These are phyloP conservation scores for Chiua virens DNA, from an alignment of 768 basidiomycete species.

Conservation along the genomic window DNA sequence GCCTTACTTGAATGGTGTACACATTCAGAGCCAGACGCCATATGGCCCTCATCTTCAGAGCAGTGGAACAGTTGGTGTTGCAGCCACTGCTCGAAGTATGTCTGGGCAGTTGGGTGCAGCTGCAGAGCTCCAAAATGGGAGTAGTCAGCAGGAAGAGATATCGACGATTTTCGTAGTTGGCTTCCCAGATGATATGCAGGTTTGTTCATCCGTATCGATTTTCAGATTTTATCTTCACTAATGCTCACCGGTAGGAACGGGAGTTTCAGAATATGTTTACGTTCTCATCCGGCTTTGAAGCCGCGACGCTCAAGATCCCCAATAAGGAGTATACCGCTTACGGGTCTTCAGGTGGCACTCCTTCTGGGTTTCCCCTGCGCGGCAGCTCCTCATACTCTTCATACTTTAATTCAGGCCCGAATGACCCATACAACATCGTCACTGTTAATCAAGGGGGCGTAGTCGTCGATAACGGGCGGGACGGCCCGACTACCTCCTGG, in stretches of 20 bases:
- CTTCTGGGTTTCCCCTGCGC: conserved; percentile 36
- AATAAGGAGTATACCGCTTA: conserved; percentile 87
- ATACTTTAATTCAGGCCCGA: conserved; percentile 49
- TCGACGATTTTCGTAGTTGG: conserved; percentile 98
- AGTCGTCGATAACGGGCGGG: conserved; percentile 75
- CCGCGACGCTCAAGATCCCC: conserved; percentile 96
- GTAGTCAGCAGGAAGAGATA: conserved; percentile 72
- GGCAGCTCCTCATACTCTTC: conserved; percentile 36
- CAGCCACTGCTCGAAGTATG: conserved; percentile 26
- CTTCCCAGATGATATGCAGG: conserved; percentile 99
- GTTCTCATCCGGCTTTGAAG: conserved; percentile 93
- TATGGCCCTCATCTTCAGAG: conserved; percentile 68
- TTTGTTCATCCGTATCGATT: conserved; percentile 38
- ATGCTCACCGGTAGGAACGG: conserved; percentile 66
- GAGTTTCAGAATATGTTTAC: conserved; percentile 99
- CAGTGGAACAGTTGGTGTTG: conserved; percentile 32
- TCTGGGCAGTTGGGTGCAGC: conserved; percentile 28
- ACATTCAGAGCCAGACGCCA: conserved; percentile 70
- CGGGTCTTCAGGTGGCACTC: conserved; percentile 42
- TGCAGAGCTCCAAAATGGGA: conserved; percentile 23
- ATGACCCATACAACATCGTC: conserved; percentile 83
- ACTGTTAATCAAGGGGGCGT: conserved; percentile 82
- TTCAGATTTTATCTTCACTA: conserved; percentile 12
- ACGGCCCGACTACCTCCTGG: conserved; percentile 73
- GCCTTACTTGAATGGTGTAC: conserved; percentile 42